Evolutionary conservation across 106 monocot species (phyloP).

Genomic region (Allium fistulosum): DNA sequence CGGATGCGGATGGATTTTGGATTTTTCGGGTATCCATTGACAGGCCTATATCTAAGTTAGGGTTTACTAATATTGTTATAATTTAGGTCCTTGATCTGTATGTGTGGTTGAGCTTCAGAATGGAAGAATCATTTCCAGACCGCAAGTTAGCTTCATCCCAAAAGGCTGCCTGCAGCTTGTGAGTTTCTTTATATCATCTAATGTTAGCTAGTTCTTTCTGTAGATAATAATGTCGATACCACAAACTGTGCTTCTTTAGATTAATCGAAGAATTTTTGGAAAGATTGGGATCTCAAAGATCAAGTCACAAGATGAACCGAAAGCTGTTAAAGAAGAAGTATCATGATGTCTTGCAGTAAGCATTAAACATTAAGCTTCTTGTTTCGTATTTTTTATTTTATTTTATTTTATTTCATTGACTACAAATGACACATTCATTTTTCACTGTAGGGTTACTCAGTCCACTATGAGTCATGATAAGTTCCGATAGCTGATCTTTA

Average conservation of each 20-base stretch:
- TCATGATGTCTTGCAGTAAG: constrained; percentile 6
- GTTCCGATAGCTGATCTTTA: too few species aligned
- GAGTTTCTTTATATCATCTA: constrained; percentile 9
- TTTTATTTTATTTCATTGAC: too few species aligned
- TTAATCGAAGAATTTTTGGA: constrained; percentile 92
- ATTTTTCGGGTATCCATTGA: too few species aligned
- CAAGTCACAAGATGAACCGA: not conserved
- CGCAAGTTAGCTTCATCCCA: constrained; percentile 76
- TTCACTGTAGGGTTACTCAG: too few species aligned
- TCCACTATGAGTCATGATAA: too few species aligned
- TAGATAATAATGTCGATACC: too few species aligned
- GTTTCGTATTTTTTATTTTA: too few species aligned
- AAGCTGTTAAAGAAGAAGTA: constrained; percentile 1
- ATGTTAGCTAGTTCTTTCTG: too few species aligned
- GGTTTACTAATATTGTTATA: not conserved
- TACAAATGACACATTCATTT: too few species aligned
- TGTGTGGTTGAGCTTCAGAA: constrained; percentile 87
- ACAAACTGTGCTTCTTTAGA: constrained; percentile 25
- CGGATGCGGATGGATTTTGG: too few species aligned
- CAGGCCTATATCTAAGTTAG: not conserved
- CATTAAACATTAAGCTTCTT: too few species aligned
- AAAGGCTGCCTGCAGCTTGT: constrained; percentile 91
- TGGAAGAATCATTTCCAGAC: constrained; percentile 85
- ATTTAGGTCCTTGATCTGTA: constrained; percentile 79
- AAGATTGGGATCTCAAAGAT: constrained; percentile 52